Base-by-base conservation (phyloP, 1,284 basidiomycete genomes). In the Trametes polyzona region DNA sequence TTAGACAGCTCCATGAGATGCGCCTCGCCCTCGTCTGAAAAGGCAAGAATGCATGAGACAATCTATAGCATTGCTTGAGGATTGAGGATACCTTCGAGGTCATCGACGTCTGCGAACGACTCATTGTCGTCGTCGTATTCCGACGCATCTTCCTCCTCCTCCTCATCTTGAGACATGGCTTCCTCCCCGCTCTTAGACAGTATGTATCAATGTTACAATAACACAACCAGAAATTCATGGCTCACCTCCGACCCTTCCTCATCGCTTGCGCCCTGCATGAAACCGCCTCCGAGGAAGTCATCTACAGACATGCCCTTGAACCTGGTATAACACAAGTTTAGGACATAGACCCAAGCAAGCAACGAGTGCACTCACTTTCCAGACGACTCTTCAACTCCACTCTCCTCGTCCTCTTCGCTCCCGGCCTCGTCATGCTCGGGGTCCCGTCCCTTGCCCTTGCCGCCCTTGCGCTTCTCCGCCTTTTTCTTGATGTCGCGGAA, bases 1-100 rank as follows among this genome's bases (percentile, higher is more conserved):
- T 93, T 90, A 46, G 92, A 89, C n/a, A 99, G 83, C 54, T 98
- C 90, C 43, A 86, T 73, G 43, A 92, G 76, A 75, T 96, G 95
- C 8, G 77, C 73, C 68, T 80, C 76, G 56, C 88, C 92, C 69
- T 93, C 82, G 54, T 88, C 91, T 84, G 65, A 1, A 27, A 21
- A 10, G 21, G 56, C 47, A 16, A 23, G 12, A 27, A 10, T 24
- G 4, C 12, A 16, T 16, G 4, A 17, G 35, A 41, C 21, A 12
- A 9, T 23, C 5, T 21, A 5, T 8, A 29, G n/a, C 7, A 17
- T 17, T 7, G 8, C 16, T 30, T 3, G 2, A 43, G 8, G 6
- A 17, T n/a, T 11, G n/a, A 6, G 58, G 74, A 17, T 52, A 88
- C 88, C 88, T 63, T 92, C 89, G 8, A 92, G 71, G 36, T 88